phyloP scores from a whole-genome alignment of 106 monocot species.

The Hemerocallis citrina region DNA sequence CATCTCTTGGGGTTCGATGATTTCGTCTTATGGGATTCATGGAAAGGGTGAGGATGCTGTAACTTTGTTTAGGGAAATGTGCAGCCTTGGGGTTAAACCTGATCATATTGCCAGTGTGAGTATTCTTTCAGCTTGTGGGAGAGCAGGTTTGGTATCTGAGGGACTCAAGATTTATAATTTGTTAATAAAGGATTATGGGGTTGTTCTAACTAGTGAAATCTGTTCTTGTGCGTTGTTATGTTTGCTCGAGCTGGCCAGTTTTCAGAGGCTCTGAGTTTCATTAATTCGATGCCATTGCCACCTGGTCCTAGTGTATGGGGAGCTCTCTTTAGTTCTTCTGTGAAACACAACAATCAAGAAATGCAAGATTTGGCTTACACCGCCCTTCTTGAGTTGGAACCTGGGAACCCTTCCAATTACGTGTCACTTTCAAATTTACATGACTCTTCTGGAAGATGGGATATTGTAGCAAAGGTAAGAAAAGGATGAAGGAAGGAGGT shows the following conservation, averaged over 20 bases:
- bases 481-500: slow-evolving; percentile 39
- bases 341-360: slow-evolving; percentile 33
- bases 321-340: slow-evolving; percentile 42
- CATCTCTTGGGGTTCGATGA: slow-evolving; percentile 84
- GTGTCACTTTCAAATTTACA: slow-evolving; percentile 61
- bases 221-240: slow-evolving; percentile 74
- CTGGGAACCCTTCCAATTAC: slow-evolving; percentile 52
- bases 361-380: slow-evolving; percentile 45
- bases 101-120: slow-evolving; percentile 42
- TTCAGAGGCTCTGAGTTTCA: slow-evolving; percentile 51
- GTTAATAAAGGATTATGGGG: slow-evolving; percentile 32
- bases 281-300: slow-evolving; percentile 33
- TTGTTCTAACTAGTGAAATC: slow-evolving; percentile 55
- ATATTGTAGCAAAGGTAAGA: slow-evolving; percentile 48
- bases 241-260: slow-evolving; percentile 55
- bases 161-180: slow-evolving; percentile 61
- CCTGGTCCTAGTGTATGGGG: slow-evolving; percentile 62
- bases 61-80: slow-evolving; percentile 42
- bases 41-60: slow-evolving; percentile 63
- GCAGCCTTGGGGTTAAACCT: slow-evolving; percentile 25
- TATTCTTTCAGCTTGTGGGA: slow-evolving; percentile 62
- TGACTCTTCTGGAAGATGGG: slow-evolving; percentile 69
- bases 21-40: slow-evolving; percentile 55
- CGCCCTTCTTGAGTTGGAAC: slow-evolving; percentile 50
- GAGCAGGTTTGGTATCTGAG: slow-evolving; percentile 46